A percentile compares a stretch with the other conserved stretches of the same genome.
These are phyloP conservation scores for Nannochloris sp. DNA, from an alignment of 139 green algal species.

Conservation along the genomic window DNA sequence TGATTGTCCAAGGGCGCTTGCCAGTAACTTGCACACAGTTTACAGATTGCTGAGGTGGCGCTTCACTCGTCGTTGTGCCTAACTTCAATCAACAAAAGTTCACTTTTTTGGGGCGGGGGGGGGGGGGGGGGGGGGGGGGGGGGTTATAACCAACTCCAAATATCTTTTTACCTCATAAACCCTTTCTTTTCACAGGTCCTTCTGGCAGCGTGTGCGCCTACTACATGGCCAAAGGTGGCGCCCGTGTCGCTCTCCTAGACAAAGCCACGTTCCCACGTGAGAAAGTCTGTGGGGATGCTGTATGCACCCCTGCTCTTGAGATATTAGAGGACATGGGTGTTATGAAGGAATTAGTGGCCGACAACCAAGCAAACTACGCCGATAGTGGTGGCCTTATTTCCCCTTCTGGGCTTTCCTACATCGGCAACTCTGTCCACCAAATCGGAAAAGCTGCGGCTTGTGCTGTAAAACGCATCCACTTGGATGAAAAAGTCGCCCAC, in stretches of 20 bases:
- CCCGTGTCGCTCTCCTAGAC: slow-evolving; percentile 77
- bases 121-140: no score
- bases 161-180: no score
- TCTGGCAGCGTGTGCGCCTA: slow-evolving; percentile 63
- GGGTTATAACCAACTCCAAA: no score
- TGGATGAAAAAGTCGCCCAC: slow-evolving; percentile 58
- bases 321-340: slow-evolving; percentile 67
- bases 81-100: no score
- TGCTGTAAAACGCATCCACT: slow-evolving; percentile 78
- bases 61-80: no score
- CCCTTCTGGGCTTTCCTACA: slow-evolving; percentile 77
- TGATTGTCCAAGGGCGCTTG: not conserved
- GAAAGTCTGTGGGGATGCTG: slow-evolving; percentile 40
- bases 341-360: slow-evolving; percentile 66
- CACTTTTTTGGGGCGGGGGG: no score
- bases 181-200: slow-evolving; percentile 44
- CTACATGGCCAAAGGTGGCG: slow-evolving; percentile 61
- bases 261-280: slow-evolving; percentile 80
- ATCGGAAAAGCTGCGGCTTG: slow-evolving; percentile 69
- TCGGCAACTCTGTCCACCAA: slow-evolving; percentile 53
- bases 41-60: no score
- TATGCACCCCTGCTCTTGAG: slow-evolving; percentile 78
- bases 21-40: no score
- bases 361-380: slow-evolving; percentile 83
- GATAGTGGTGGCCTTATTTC: slow-evolving; percentile 65